Percentiles rank a stretch among this genome's conserved stretches.
phyloP scores from a whole-genome alignment of 1,139 yeast species.

The Yamadazyma diospyri region DNA sequence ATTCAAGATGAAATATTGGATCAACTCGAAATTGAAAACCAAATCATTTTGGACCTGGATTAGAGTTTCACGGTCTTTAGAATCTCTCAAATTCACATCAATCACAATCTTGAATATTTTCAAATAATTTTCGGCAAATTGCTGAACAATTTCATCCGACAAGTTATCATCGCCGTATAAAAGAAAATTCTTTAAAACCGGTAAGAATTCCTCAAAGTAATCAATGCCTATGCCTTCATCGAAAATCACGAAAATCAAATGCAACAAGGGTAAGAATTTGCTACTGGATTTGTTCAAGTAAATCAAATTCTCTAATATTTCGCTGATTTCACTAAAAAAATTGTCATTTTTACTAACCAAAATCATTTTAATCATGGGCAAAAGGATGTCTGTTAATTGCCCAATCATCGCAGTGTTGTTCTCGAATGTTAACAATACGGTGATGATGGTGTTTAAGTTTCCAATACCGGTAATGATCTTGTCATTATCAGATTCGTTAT shows the following conservation, averaged over 20 bases:
- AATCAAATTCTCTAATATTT: conserved; percentile 81
- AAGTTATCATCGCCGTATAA: conserved; percentile 38
- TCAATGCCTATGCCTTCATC: conserved; percentile 52
- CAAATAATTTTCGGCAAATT: conserved; percentile 18
- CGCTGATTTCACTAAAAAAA: conserved; percentile 78
- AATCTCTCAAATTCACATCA: conserved; percentile 27
- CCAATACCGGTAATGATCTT: conserved; percentile 90
- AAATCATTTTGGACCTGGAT: conserved; percentile 46
- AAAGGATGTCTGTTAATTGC: conserved; percentile 66
- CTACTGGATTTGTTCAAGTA: conserved; percentile 70
- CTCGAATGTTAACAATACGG: conserved; percentile 84
- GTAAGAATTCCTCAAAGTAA: conserved; percentile 74
- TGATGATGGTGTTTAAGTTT: conserved; percentile 78
- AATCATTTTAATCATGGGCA: conserved; percentile 71
- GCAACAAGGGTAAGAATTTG: conserved; percentile 72
- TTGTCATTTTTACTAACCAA: conserved; percentile 67
- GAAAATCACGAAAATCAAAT: conserved; percentile 49
- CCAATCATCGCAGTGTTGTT: conserved; percentile 66
- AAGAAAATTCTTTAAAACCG: conserved; percentile 73
- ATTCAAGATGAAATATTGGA: conserved; percentile 52
- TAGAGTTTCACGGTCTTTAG: no score
- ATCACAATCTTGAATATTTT: conserved; percentile 35
- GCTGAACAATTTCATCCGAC: background rate
- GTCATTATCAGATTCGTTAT: conserved; percentile 54
- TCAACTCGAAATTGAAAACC: conserved; percentile 48